Percentiles rank a stretch among this genome's conserved stretches.
Conservation (phyloP, 2,329 filamentous ascomycete genomes). For the Aurifilum marmelostoma region DNA sequence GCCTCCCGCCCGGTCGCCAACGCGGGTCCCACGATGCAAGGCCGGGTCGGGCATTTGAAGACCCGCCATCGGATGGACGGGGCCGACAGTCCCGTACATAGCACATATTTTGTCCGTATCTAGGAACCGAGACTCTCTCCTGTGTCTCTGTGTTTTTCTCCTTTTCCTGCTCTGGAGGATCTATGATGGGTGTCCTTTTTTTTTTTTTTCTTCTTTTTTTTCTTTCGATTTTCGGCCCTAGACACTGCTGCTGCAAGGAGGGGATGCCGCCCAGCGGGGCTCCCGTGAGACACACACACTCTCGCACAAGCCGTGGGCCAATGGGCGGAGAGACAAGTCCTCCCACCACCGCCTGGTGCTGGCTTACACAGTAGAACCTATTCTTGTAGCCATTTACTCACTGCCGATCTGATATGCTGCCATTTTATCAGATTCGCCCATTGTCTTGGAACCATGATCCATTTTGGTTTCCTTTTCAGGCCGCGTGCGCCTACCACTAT, state of each 20-base stretch:
- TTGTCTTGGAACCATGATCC: no score
- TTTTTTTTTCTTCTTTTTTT: no score
- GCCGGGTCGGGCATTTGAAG: slow-evolving; percentile 1
- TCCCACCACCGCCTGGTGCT: not conserved
- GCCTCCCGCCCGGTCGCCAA: slow-evolving; percentile 11
- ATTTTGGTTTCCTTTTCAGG: no score
- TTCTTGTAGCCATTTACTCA: not conserved
- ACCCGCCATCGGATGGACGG: not conserved
- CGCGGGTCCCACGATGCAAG: not conserved
- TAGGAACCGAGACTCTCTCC: not conserved
- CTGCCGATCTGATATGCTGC: not conserved
- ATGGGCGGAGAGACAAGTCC: not conserved
- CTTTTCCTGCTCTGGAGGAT: not conserved
- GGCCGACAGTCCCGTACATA: not conserved
- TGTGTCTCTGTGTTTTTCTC: no score
- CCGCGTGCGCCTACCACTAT: not conserved
- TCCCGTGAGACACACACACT: not conserved
- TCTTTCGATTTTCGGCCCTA: not conserved
- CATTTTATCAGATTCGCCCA: not conserved
- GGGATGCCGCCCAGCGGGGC: not conserved
- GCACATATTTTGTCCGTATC: no score
- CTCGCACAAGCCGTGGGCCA: not conserved
- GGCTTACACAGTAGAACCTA: not conserved
- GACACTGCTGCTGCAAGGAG: not conserved
- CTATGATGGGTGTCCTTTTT: no score